Evolutionary conservation across 805 yeast species (phyloP), one percentile per base, ranked within the genome.

Genomic region (Cyberlindnera mrakii): DNA sequence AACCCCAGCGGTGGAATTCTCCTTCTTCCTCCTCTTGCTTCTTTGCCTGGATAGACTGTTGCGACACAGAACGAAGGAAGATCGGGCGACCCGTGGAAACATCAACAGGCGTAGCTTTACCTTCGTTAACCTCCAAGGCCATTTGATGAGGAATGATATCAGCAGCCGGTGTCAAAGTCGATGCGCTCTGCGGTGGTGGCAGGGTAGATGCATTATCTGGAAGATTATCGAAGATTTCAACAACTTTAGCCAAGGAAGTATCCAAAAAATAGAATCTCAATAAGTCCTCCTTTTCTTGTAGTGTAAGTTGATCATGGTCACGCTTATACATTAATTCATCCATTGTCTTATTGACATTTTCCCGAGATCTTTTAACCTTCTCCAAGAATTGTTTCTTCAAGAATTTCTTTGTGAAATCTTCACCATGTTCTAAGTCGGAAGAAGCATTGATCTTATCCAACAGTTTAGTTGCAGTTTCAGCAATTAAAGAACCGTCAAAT

Each of bases 1-100:
- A 78, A 16, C 95, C 95, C 80, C 88, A 80, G 64, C 84, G 80
- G 62, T 86, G 96, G 50, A 88, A 74, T 57, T 85, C 95, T 54
- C 96, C 97, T 67, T 89, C 97, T 59, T 89, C 97, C 47, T 80
- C 81, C 58, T 88, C 96, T 61, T 85, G 87, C 49, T 75, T 77
- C 60, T 78, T 82, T 14, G 89, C 87, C 55, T 84, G 79, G 11
- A 65, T 57, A 3, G 85, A 74, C 0, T 85, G 80, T 49, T 77
- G 83, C 0, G 87, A 80, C 5, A 76, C 65, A 5, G 81, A 77
- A 51, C 82, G 71, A 63, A 80, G 73, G 48, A 82, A 64, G 17
- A 84, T 80, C 2, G 90, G 87, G 50, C 80, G 68, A 37, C 93
- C 93, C 0, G 91, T 84, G 23, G 72, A 65, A 45, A 77, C 71